Conservation (phyloP, 2,329 filamentous ascomycete species). For the Thermothelomyces thermophilus region DNA sequence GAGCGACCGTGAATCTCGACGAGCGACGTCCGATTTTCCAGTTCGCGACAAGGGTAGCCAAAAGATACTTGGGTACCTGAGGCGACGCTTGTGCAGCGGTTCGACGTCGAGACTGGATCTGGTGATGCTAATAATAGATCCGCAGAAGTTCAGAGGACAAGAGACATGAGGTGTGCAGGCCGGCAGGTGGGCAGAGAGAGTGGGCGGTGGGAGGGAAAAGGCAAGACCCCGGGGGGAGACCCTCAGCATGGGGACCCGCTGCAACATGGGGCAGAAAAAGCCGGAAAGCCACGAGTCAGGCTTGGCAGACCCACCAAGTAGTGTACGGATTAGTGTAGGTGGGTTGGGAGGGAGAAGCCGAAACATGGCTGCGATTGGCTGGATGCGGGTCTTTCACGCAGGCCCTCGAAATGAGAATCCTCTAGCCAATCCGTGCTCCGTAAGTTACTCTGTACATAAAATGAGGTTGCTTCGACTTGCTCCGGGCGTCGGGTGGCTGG, state of each 20-base stretch:
- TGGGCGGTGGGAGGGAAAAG: slow-evolving; percentile 20
- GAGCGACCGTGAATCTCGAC: slow-evolving; percentile 18
- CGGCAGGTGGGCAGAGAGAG: slow-evolving; percentile 11
- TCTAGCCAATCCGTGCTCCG: too few relatives aligned
- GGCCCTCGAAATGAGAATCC: slow-evolving; percentile 1
- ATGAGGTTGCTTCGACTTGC: neutral
- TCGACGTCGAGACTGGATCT: slow-evolving; percentile 25
- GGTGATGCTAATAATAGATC: slow-evolving; percentile 26
- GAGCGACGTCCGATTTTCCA: slow-evolving; percentile 22
- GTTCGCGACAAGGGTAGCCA: slow-evolving; percentile 18
- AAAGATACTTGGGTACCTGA: slow-evolving; percentile 19
- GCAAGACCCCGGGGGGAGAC: slow-evolving; percentile 8
- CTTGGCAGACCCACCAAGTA: slow-evolving; percentile 14
- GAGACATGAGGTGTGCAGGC: slow-evolving; percentile 17
- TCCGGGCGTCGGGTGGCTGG: too few relatives aligned
- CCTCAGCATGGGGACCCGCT: slow-evolving; percentile 9
- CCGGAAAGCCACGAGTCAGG: slow-evolving; percentile 21
- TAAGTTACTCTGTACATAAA: too few relatives aligned
- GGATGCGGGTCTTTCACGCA: neutral
- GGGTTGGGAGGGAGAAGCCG: neutral
- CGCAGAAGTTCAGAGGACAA: slow-evolving; percentile 19
- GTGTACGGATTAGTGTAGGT: too few relatives aligned
- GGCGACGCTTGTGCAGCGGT: slow-evolving; percentile 13
- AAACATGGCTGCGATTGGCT: slow-evolving; percentile 12
- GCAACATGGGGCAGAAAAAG: slow-evolving; percentile 7